Percentiles rank a stretch among this genome's conserved stretches.
phyloP scores from a whole-genome alignment of 805 yeast species.

The Danielia reshetovae region DNA sequence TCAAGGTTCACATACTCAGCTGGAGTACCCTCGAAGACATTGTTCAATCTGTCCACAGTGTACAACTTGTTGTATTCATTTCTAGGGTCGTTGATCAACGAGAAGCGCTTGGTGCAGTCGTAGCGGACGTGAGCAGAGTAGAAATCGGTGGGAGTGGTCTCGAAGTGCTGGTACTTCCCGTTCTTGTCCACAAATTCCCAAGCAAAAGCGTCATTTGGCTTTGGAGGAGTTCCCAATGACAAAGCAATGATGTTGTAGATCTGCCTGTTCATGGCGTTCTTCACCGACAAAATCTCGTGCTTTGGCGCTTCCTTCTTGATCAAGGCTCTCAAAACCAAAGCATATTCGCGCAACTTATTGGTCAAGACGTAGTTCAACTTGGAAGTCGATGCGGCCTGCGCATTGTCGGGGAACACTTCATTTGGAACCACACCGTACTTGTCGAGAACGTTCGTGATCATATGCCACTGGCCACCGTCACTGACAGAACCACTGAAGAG shows the following conservation, averaged over 20 bases:
- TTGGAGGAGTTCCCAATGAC: conserved; percentile 76
- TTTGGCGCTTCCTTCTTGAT: conserved; percentile 40
- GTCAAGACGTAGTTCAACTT: conserved; percentile 59
- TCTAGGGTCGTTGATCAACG: conserved; percentile 80
- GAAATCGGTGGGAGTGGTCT: conserved; percentile 64
- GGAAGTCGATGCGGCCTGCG: conserved; percentile 50
- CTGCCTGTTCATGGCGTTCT: conserved; percentile 49
- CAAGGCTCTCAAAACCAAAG: conserved; percentile 59
- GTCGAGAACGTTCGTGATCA: conserved; percentile 71
- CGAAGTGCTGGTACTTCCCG: conserved; percentile 49
- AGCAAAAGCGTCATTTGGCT: conserved; percentile 57
- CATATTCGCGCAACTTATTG: conserved; percentile 74
- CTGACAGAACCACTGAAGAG: conserved; percentile 61
- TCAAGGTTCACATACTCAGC: conserved; percentile 70
- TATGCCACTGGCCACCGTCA: conserved; percentile 89
- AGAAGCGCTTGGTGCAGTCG: conserved; percentile 51
- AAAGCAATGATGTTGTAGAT: conserved; percentile 63
- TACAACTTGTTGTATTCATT: conserved; percentile 60
- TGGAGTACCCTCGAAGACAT: conserved; percentile 64
- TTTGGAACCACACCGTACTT: conserved; percentile 83
- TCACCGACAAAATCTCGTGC: conserved; percentile 31
- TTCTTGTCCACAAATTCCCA: conserved; percentile 81
- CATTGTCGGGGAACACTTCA: conserved; percentile 66
- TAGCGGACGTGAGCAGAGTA: conserved; percentile 51
- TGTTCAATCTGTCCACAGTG: conserved; percentile 71